These are phyloP conservation scores for Yueomyces sinensis DNA, from an alignment of 805 yeast genomes.

Conservation along the genomic window DNA sequence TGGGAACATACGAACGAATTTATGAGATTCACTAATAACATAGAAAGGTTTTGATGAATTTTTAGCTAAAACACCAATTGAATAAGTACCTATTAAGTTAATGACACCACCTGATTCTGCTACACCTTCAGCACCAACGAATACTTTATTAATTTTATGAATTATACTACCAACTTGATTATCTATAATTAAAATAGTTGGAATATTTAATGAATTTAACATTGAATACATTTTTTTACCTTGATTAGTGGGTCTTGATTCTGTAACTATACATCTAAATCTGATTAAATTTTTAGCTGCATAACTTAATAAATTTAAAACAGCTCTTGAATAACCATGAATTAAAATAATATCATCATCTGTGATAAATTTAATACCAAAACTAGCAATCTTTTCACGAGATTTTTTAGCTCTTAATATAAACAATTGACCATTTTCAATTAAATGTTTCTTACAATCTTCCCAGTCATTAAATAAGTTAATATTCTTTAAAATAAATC, in stretches of 20 bases:
- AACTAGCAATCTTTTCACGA: slow-evolving; percentile 73
- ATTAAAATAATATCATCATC: slow-evolving; percentile 88
- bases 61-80: slow-evolving; percentile 84
- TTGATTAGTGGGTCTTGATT: slow-evolving; percentile 74
- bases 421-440: slow-evolving; percentile 86
- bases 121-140: slow-evolving; percentile 98
- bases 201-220: slow-evolving; percentile 61
- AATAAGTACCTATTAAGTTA: slow-evolving; percentile 89
- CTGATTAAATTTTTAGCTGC: slow-evolving; percentile 72
- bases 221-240: slow-evolving; percentile 60
- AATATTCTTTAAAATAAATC: slow-evolving; percentile 82
- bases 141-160: slow-evolving; percentile 81
- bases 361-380: slow-evolving; percentile 77
- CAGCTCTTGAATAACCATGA: slow-evolving; percentile 89
- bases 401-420: slow-evolving; percentile 86
- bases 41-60: slow-evolving; percentile 86
- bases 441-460: slow-evolving; percentile 73
- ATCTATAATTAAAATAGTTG: slow-evolving; percentile 80
- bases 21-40: slow-evolving; percentile 89
- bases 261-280: slow-evolving; percentile 85
- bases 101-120: slow-evolving; percentile 98
- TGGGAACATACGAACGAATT: slow-evolving; percentile 93
- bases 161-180: slow-evolving; percentile 88
- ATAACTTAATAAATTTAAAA: slow-evolving; percentile 53
- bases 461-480: slow-evolving; percentile 89